Percentiles rank a stretch among this genome's conserved stretches.
These are phyloP conservation scores for Vitis hybrid DNA, from an alignment of 177 flowering plant genomes.

Conservation along the genomic window DNA sequence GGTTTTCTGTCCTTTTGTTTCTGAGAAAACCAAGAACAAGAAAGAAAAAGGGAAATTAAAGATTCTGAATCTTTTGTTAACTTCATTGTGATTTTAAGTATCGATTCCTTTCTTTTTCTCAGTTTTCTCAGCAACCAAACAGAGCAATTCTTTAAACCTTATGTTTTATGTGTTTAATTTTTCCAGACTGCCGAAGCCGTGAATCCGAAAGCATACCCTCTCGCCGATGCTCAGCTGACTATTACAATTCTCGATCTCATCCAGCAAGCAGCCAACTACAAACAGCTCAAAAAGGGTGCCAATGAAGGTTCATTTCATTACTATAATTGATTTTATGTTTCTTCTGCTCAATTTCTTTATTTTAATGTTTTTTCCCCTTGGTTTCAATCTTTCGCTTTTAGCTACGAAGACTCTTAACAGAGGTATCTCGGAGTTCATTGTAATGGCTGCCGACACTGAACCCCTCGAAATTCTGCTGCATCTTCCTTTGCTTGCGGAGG, in stretches of 20 bases:
- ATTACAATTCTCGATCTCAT: conserved; percentile 62
- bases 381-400: conserved; percentile 23
- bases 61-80: no score
- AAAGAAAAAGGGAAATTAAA: no score
- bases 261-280: conserved; percentile 71
- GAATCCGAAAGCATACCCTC: conserved; percentile 82
- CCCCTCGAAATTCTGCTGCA: conserved; percentile 90
- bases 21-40: no score
- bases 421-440: conserved; percentile 87
- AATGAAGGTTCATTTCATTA: conserved; percentile 57
- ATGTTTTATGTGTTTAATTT: no score
- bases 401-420: conserved; percentile 83
- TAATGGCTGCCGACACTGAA: conserved; percentile 90
- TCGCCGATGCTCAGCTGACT: conserved; percentile 63
- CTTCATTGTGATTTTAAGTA: no score
- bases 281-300: conserved; percentile 82
- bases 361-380: neutral
- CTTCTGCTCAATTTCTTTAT: neutral
- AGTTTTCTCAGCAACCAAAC: no score
- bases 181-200: conserved; percentile 62
- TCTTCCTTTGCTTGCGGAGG: conserved; percentile 81
- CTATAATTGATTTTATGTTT: no score
- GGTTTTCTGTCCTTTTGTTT: no score
- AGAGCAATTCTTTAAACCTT: no score
- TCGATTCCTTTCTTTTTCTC: no score